Evolutionary conservation across 176 grass and related monocot species (phyloP), one percentile per base, ranked within the genome.

Genomic region (Sorghum bicolor): DNA sequence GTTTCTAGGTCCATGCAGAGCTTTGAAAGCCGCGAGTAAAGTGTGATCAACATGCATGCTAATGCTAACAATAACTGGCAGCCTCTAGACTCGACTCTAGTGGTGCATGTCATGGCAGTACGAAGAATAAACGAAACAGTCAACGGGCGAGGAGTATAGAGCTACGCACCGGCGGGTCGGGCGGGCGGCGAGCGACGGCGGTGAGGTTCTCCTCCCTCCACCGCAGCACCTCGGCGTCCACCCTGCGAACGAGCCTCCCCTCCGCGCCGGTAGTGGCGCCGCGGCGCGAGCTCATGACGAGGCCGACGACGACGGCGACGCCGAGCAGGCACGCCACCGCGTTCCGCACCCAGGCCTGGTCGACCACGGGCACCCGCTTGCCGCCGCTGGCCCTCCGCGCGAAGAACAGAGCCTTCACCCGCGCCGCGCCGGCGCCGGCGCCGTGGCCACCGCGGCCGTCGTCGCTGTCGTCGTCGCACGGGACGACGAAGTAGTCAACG

Each of bases 171-270:
- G 83, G 78, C 55, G 65, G 61, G 16, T 79, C 72, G 2, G 73
- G 34, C 34, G 73, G 80, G 9, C 9, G 82, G 57, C 88, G 78
- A 37, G 79, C 36, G 0, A 47, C 57, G 0, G 55, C 78, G 66
- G 88, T 82, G 34, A 78, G 65, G 37, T 86, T 90, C 83, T 90
- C 88, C 72, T 82, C 79, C 36, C 73, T 78, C 88, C 83, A 86
- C 5, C 34, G 22, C 13, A 73, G 29, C 43, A 28, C 57, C 22
- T 73, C 79, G 70, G 57, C 47, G 70, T 82, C 83, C 73, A 82
- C 33, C 79, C 66, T 77, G 26, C 47, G 79, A 44, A 90, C 57
- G 36, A 86, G 73, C 36, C 83, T 73, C 66, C 72, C 34, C 6
- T 34, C 66, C 3, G 26, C 26, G 19, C 53, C 87, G 17, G 8